A percentile compares a stretch with the other conserved stretches of the same genome.
Conservation (phyloP, 306 rosid genomes). For the Rosa multiflora region DNA sequence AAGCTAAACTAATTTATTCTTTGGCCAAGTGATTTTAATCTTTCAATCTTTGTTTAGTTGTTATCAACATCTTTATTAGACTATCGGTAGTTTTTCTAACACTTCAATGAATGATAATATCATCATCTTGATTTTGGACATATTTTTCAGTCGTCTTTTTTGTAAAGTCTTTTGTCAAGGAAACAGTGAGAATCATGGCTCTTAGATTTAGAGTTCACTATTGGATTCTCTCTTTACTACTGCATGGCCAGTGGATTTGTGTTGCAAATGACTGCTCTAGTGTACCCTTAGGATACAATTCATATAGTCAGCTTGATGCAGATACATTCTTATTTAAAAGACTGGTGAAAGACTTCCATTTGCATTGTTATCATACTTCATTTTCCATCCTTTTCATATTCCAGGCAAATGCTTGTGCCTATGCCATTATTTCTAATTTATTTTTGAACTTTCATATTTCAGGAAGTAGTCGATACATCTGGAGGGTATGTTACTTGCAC, state of each 20-base stretch:
- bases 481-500: constrained; percentile 67
- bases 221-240: neutral
- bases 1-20: neutral
- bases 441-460: constrained; percentile 34
- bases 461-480: constrained; percentile 92
- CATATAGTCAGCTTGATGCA: neutral
- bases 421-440: neutral
- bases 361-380: neutral
- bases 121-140: neutral
- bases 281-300: neutral
- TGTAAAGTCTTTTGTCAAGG: neutral
- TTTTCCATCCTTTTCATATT: neutral
- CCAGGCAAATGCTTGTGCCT: neutral
- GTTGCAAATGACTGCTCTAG: neutral
- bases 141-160: no score
- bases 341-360: neutral
- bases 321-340: neutral
- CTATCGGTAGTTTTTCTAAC: neutral
- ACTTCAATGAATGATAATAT: neutral
- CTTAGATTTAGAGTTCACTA: neutral
- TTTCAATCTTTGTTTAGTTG: neutral
- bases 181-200: neutral
- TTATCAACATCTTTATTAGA: neutral
- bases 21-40: neutral
- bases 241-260: neutral